Conservation (phyloP, 441 rosid genomes). For the Populus hybrid region DNA sequence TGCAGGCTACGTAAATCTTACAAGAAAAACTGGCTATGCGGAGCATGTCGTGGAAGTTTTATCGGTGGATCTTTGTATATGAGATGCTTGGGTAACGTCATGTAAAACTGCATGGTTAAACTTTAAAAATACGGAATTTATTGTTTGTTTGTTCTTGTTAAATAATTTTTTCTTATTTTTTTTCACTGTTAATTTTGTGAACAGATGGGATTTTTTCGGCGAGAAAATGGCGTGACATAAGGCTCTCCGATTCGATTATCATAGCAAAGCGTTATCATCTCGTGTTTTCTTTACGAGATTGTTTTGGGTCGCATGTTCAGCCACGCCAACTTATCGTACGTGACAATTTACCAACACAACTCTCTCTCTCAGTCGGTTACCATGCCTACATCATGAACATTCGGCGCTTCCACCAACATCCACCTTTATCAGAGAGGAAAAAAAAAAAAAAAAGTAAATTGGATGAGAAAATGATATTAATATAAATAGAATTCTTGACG, state of each 20-base stretch:
- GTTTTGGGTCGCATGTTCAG: neutral
- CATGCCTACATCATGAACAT: neutral
- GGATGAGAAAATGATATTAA: neutral
- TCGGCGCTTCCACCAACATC: neutral
- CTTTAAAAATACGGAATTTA: neutral
- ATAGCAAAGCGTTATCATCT: neutral
- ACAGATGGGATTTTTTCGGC: neutral
- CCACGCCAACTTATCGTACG: neutral
- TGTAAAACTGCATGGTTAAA: neutral
- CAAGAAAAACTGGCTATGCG: neutral
- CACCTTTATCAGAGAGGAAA: neutral
- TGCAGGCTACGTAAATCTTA: neutral
- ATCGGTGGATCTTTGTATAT: neutral
- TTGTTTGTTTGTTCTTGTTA: neutral
- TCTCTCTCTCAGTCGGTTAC: neutral
- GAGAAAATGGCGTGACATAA: neutral
- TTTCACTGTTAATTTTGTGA: neutral
- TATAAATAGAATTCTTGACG: too few relatives aligned
- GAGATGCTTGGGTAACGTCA: neutral
- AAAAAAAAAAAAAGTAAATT: neutral
- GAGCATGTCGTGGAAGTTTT: neutral
- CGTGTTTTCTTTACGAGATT: neutral
- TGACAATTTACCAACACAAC: neutral
- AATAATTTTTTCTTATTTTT: too few relatives aligned
- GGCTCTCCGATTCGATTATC: neutral